phyloP scores from a whole-genome alignment of 371 early-diverging fungal species.

The Circinella umbellata region DNA sequence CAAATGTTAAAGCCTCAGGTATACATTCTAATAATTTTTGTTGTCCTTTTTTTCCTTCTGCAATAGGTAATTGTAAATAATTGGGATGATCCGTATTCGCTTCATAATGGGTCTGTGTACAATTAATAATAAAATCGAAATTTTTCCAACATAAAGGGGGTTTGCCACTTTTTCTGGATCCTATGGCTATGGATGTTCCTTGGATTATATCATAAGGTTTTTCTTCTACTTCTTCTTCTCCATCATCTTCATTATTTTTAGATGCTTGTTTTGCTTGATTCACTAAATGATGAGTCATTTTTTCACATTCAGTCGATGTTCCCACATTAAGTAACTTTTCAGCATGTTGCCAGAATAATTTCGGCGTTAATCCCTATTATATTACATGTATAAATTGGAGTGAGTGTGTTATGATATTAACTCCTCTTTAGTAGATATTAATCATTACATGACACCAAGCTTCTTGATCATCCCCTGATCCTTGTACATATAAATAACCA shows the following conservation, averaged over 20 bases:
- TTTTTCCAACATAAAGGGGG: constrained; percentile 60
- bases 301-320: constrained; percentile 40
- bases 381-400: no score
- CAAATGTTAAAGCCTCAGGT: constrained; percentile 60
- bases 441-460: constrained; percentile 63
- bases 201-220: constrained; percentile 54
- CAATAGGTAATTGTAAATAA: constrained; percentile 68
- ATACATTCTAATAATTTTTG: constrained; percentile 57
- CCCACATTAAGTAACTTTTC: constrained; percentile 29
- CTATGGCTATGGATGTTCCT: constrained; percentile 65
- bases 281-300: constrained; percentile 47
- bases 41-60: constrained; percentile 78
- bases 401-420: no score
- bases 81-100: constrained; percentile 24
- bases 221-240: constrained; percentile 14
- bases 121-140: constrained; percentile 73
- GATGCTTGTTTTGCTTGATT: constrained; percentile 10
- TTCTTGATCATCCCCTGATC: constrained; percentile 90
- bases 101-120: constrained; percentile 53
- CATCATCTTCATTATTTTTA: not conserved
- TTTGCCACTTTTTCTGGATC: constrained; percentile 50
- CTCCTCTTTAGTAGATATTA: no score
- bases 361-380: constrained; percentile 46
- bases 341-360: constrained; percentile 75
- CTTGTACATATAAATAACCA: constrained; percentile 82